Conservation (phyloP, 257 asterid genomes). For the Gentiana dahurica region DNA sequence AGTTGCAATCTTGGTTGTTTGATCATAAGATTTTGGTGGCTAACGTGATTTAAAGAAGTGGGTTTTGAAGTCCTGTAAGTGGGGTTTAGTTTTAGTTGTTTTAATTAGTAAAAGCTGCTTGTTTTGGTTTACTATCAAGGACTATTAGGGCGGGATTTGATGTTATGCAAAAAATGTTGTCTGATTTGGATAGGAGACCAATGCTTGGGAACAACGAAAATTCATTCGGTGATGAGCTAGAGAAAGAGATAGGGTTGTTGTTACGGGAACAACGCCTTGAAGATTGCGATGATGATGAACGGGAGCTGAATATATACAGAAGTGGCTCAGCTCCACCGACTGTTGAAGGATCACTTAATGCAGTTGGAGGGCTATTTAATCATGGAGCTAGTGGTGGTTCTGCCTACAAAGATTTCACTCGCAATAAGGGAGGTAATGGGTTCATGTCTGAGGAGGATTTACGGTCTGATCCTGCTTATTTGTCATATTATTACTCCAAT, state of each 20-base stretch:
- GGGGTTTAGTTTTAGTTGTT: conserved; percentile 13
- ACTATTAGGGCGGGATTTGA: conserved; percentile 15
- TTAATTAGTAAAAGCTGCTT: conserved; percentile 6
- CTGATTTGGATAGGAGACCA: conserved; percentile 72
- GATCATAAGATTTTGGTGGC: conserved; percentile 23
- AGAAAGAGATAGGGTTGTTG: conserved; percentile 66
- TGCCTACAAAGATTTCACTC: conserved; percentile 41
- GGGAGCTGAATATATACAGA: conserved; percentile 83
- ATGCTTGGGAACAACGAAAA: conserved; percentile 58
- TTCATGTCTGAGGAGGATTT: conserved; percentile 85
- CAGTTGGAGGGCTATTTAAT: conserved; percentile 79
- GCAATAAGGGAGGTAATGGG: conserved; percentile 40
- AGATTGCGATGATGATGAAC: conserved; percentile 73
- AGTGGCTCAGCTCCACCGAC: conserved; percentile 99
- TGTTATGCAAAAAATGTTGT: conserved; percentile 36
- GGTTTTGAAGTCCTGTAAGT: conserved; percentile 9
- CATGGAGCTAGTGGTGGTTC: conserved; percentile 34
- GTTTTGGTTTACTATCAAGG: conserved; percentile 13
- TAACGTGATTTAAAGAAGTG: conserved; percentile 13
- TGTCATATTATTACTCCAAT: conserved; percentile 77
- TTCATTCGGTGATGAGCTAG: conserved; percentile 77
- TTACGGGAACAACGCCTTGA: conserved; percentile 70
- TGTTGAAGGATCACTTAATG: conserved; percentile 85
- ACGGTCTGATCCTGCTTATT: conserved; percentile 89
- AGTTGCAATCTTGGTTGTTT: conserved; percentile 10